Evolutionary conservation across 75 land plant species (phyloP).

Genomic region (Picea sitchensis): DNA sequence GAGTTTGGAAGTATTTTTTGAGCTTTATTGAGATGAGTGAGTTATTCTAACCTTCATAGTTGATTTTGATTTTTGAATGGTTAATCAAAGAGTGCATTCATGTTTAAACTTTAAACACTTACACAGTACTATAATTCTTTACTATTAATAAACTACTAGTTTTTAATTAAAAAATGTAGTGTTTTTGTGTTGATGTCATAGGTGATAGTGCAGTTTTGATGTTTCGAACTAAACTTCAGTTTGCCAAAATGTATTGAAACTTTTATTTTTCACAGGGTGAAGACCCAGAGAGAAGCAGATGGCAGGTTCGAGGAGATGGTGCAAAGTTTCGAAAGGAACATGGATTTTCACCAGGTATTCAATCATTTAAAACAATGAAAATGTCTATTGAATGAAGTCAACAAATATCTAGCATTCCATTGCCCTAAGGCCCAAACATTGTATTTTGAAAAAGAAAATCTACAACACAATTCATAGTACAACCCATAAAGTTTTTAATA

Average conservation of each 20-base stretch:
- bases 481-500: background rate
- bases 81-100: background rate
- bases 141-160: too few species aligned
- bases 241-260: background rate
- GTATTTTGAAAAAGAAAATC: background rate
- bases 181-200: background rate
- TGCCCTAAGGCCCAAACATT: background rate
- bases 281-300: slow-evolving; percentile 11
- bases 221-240: background rate
- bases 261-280: slow-evolving; percentile 21
- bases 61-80: too few species aligned
- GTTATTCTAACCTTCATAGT: background rate
- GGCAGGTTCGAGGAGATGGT: slow-evolving; percentile 48
- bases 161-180: background rate
- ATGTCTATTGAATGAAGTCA: background rate
- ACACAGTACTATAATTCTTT: too few species aligned
- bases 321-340: slow-evolving; percentile 41
- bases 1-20: too few species aligned
- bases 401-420: background rate
- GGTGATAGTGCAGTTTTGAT: background rate
- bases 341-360: slow-evolving; percentile 51
- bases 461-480: background rate
- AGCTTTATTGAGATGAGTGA: background rate
- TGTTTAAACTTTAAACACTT: background rate
- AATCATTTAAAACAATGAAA: background rate